Base-by-base conservation (phyloP, 1,139 yeast species). In the Pichia terricola region DNA sequence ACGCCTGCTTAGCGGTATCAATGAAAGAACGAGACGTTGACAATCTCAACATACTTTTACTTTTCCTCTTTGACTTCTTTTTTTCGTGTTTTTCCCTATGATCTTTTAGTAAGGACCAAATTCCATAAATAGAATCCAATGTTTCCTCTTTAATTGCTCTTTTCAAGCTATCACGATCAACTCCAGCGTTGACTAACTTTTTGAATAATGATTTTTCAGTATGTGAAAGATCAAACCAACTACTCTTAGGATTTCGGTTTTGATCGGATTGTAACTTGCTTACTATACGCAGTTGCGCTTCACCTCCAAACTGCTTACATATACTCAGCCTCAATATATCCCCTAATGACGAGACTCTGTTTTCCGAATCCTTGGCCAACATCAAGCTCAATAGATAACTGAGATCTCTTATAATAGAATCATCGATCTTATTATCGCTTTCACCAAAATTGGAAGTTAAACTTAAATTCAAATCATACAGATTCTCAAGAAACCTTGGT, bases 41-140 rank as follows among this genome's bases (percentile, higher is more conserved):
- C 44, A 50, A 55, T 56, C 52, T 65, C 34, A 69, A 46, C 37
- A 80, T 79, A 41, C 79, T 73, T 46, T 75, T 65, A 28, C 81
- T 77, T 46, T 75, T 65, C 30, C 81, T 76, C 31, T 28, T 22
- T 67, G 66, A 35, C 49, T 50, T 38, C 69, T 67, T 43, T 71
- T 47, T 75, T 51, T 83, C 38, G 10, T 9, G 72, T 70, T 47
- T 75, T 53, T 84, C 37, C 8, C 35, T 68, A 55, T 66, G 69
- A 35, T 86, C 89, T 25, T 86, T 65, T 11, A 82, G 64, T 11
- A 91, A 67, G 39, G 81, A 82, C 83, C 94, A 91, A 48, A 85
- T 70, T 0, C 95, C 96, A n/a, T 89, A 80, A 27, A 86, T 64
- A 0, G 88, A 70, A 59, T 86, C 95, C 65, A 88, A 80, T 46